Base-by-base conservation (phyloP, 139 green algal genomes). In the Micractinium conductrix region DNA sequence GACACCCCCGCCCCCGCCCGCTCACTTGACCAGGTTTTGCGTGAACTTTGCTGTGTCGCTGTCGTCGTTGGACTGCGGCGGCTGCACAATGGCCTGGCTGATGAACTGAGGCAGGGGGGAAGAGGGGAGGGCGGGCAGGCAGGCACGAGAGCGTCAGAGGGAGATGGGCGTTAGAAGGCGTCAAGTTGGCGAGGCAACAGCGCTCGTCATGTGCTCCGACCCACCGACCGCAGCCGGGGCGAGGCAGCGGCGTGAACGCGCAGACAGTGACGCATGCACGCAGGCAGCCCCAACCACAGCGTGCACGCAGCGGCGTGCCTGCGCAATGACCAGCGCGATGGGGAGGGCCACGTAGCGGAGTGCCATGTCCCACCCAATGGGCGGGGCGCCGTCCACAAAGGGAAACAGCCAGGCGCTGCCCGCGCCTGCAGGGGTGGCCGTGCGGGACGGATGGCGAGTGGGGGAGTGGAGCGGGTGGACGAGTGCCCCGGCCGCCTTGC, bases 281-380 rank as follows among this genome's bases (percentile, higher is more conserved):
- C 22, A 74, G 8, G 33, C 68, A 65, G 22, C 16, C 45, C 43
- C 26, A 50, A 50, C 21, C 40, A 4, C 40, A 74, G 44, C 45
- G 30, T 71, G 45, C 53, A 62, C 9, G 28, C 73, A 63, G 24
- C 48, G 0, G 45, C 74, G 35, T 30, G 37, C 65, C 72, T 85
- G 85, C 4, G 76, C 84, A 14, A 88, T 40, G 21, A 94, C 90
- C 71, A 99, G 91, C 67, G 97, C 84, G 22, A 98, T 88, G 19
- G 97, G 97, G 79, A 99, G 95, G 19, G 95, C 88, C 14, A 99
- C 92, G 91, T 99, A 99, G 4, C 81, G 71, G 4, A 16, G 19
- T 1, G 95, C 95, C 4, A 91, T 83, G 16, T 96, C 84, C 97
- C 97, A 99, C 6, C 97, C 97, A 35, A 99, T 93, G 33, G 97